These are phyloP conservation scores for Candida ipomoeae DNA, from an alignment of 805 yeast genomes.

Conservation along the genomic window DNA sequence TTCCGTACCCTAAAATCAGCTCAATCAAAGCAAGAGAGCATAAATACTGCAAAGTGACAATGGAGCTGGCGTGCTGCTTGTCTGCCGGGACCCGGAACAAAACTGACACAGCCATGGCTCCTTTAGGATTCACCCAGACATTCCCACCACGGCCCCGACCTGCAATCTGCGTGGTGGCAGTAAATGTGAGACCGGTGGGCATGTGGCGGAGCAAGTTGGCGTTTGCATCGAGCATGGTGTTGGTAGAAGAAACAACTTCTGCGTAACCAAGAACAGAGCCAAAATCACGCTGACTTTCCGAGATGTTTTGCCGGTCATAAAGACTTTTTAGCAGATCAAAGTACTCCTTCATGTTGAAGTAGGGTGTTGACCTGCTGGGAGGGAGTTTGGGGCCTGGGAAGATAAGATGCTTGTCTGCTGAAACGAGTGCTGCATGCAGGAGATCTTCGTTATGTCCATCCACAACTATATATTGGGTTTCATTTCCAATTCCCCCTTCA, in stretches of 20 bases:
- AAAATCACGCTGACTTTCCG: slow-evolving; percentile 28
- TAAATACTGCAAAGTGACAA: slow-evolving; percentile 84
- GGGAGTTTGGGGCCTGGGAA: slow-evolving; percentile 45
- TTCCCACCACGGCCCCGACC: slow-evolving; percentile 96
- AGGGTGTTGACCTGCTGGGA: slow-evolving; percentile 55
- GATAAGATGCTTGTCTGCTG: slow-evolving; percentile 51
- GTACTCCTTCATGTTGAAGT: slow-evolving; percentile 61
- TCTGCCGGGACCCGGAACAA: slow-evolving; percentile 56
- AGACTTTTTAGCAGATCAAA: slow-evolving; percentile 39
- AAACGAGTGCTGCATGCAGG: slow-evolving; percentile 13
- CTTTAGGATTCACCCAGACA: slow-evolving; percentile 91
- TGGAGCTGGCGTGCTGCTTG: slow-evolving; percentile 41
- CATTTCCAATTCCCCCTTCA: no score
- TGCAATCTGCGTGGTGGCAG: slow-evolving; percentile 79
- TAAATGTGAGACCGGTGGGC: slow-evolving; percentile 67
- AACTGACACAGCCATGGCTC: slow-evolving; percentile 80
- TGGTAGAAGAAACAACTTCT: slow-evolving; percentile 89
- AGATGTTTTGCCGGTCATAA: slow-evolving; percentile 24
- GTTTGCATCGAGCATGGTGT: slow-evolving; percentile 72
- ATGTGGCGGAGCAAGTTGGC: slow-evolving; percentile 49
- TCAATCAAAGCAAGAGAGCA: slow-evolving; percentile 79
- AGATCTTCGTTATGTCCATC: slow-evolving; percentile 5
- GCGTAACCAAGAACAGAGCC: slow-evolving; percentile 73
- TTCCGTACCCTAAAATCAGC: slow-evolving; percentile 61
- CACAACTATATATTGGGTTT: no score